Evolutionary conservation across 2,329 filamentous ascomycete genomes (phyloP), one percentile per base, ranked within the genome.

Genomic region (Coniochaeta pulveracea): DNA sequence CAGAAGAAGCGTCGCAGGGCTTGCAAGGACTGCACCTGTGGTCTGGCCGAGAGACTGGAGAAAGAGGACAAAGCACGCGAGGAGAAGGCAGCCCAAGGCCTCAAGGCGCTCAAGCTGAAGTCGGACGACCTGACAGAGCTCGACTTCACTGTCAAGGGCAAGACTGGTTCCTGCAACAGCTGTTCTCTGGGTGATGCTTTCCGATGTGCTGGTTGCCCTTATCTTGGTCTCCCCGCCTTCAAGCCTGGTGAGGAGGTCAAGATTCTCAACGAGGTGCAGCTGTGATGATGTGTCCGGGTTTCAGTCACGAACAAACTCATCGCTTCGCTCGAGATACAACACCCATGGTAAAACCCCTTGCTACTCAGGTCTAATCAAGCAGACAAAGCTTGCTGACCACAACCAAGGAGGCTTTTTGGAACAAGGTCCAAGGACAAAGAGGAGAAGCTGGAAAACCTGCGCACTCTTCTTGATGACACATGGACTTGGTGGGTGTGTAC

Each of bases 11-110:
- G 28, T 5, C 80, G 89, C 35, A 79, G 88, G 40, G 86, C 91
- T 37, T 98, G 91, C 69, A 96, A 98, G 61, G 91, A 98, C 64
- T 98, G 91, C 65, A 89, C 84, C 7, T 98, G 91, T 52, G 91
- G 91, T 33, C 75, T 98, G 17, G 85, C 88, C 16, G 76, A 91
- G 54, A 76, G 80, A 40, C 60, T 96, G 33, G 82, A 85, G 47
- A 80, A 79, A n/a, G 85, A 96, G 63, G 91, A 96, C 56, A 50
- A 51, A 37, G 44, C 47, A 30, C 50, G 54, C 19, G 48, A 52
- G 10, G 38, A 37, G 16, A 50, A 55, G 42, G 54, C 54, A 1
- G 51, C 55, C 34, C 35, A 36, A 30, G 46, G 44, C 14, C 42
- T 52, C 7, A 40, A 41, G 49, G 66, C 76, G 14, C 63, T 85